phyloP scores from a whole-genome alignment of 129 eudicot genomes.

The Helianthus tuberosus region DNA sequence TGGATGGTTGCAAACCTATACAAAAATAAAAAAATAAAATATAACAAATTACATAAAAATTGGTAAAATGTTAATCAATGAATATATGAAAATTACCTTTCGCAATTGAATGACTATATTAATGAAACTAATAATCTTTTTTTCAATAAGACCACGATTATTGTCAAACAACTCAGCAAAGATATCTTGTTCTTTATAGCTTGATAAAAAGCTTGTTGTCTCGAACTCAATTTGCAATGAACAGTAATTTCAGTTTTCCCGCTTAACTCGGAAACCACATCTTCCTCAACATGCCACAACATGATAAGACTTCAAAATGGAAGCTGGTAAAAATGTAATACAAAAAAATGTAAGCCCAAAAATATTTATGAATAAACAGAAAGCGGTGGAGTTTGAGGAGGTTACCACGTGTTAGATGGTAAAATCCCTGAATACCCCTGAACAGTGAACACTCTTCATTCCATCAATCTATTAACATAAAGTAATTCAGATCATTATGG shows the following conservation, averaged over 20 bases:
- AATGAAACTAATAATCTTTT: slow-evolving; percentile 77
- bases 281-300: slow-evolving; percentile 94
- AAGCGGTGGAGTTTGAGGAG: too few relatives aligned
- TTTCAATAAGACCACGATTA: slow-evolving; percentile 87
- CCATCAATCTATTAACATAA: too few relatives aligned
- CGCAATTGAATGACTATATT: slow-evolving; percentile 97
- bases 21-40: background rate
- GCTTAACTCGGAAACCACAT: slow-evolving; percentile 84
- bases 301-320: slow-evolving; percentile 94
- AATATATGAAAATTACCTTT: slow-evolving; percentile 46
- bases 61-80: background rate
- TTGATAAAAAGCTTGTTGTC: slow-evolving; percentile 97
- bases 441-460: too few relatives aligned
- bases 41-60: background rate
- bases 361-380: too few relatives aligned
- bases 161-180: slow-evolving; percentile 88
- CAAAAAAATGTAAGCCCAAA: too few relatives aligned
- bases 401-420: background rate
- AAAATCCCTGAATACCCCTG: too few relatives aligned
- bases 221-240: slow-evolving; percentile 94
- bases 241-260: slow-evolving; percentile 75
- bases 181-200: slow-evolving; percentile 98
- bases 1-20: slow-evolving; percentile 97
- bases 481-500: too few relatives aligned
- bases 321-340: slow-evolving; percentile 61